Percentiles rank a stretch among this genome's conserved stretches.
phyloP scores from a whole-genome alignment of 225 moss, liverwort and hornwort species.

The Physcomitrellopsis africana region DNA sequence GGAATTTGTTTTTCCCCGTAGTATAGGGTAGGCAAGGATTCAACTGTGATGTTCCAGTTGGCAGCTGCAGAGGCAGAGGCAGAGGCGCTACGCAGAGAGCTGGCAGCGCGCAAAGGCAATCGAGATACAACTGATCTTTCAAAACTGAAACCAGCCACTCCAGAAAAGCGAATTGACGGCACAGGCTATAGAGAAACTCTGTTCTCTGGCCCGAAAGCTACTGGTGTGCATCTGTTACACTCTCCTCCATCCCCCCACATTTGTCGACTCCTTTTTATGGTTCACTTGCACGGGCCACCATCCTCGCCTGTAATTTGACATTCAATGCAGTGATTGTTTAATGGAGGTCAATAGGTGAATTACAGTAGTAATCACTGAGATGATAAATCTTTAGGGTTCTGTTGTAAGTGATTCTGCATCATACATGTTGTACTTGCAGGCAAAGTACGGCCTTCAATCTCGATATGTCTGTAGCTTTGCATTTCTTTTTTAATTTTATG shows the following conservation, averaged over 20 bases:
- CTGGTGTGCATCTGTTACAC: constrained; percentile 35
- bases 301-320: background rate
- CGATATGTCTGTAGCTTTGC: no score
- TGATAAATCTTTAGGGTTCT: constrained; percentile 1
- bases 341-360: background rate
- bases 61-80: constrained; percentile 99
- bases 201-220: constrained; percentile 75
- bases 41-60: constrained; percentile 90
- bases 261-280: background rate
- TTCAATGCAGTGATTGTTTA: background rate
- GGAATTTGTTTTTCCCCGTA: constrained; percentile 20
- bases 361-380: background rate
- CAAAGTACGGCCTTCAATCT: no score
- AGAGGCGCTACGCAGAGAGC: constrained; percentile 83
- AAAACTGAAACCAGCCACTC: constrained; percentile 78
- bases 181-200: constrained; percentile 94
- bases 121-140: constrained; percentile 62
- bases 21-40: constrained; percentile 43
- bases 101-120: constrained; percentile 64
- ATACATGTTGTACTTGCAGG: no score
- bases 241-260: background rate
- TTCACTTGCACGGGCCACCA: background rate
- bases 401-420: background rate
- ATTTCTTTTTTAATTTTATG: no score
- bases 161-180: constrained; percentile 94